Percentiles rank a stretch among this genome's conserved stretches.
Conservation (phyloP, 495 filamentous ascomycete species). For the Astrocystis sublimbata region DNA sequence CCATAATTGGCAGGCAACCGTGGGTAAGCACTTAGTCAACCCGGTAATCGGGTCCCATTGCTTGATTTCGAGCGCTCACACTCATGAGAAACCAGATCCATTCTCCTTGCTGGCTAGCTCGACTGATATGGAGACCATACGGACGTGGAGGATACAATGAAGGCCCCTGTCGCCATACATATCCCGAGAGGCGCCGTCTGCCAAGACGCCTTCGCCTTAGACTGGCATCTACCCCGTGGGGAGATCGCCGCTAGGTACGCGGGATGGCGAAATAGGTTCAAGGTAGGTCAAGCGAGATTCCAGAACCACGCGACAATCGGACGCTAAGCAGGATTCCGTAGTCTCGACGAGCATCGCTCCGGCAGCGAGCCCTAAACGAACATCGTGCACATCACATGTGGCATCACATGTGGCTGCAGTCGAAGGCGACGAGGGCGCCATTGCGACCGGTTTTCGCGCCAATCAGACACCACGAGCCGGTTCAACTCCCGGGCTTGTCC, state of each 20-base stretch:
- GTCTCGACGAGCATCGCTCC: not conserved
- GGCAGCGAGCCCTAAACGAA: not conserved
- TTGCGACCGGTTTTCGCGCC: not conserved
- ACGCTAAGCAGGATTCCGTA: not conserved
- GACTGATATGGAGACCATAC: not conserved
- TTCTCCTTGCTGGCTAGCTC: too few relatives aligned
- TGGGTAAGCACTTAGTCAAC: not conserved
- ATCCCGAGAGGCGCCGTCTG: not conserved
- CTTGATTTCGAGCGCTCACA: not conserved
- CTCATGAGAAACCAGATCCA: too few relatives aligned
- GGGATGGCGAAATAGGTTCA: too few relatives aligned
- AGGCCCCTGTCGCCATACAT: not conserved
- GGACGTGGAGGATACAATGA: not conserved
- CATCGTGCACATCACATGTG: not conserved
- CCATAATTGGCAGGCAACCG: not conserved
- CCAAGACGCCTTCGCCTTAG: not conserved
- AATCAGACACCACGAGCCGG: not conserved
- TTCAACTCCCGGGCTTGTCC: too few relatives aligned
- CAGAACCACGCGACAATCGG: not conserved
- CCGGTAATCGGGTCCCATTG: constrained; percentile 1
- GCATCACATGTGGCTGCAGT: too few relatives aligned
- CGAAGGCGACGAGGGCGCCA: not conserved
- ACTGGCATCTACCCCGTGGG: not conserved
- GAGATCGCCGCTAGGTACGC: constrained; percentile 1
- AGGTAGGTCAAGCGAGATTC: not conserved